Evolutionary conservation across 2,329 filamentous ascomycete genomes (phyloP), one percentile per base, ranked within the genome.

Genomic region (Fusarium annulatum): DNA sequence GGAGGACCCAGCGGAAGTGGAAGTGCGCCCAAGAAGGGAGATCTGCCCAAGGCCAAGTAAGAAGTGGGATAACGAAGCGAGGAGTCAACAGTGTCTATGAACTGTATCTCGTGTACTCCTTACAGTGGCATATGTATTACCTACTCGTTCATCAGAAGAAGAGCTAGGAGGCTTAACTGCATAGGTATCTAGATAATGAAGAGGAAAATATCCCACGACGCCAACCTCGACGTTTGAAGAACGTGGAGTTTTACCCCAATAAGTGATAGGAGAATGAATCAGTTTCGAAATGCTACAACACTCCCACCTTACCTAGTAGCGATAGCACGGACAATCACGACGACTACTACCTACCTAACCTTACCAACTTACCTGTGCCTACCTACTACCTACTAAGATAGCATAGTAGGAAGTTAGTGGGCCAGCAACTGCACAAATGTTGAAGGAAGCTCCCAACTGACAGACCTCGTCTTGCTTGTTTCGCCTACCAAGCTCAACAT

Each of bases 1-100:
- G 78, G 79, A 3, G 81, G 81, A n/a, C 74, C 68, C 52, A 85
- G 84, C 64, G 75, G 76, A 19, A 75, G 75, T 4, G 76, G 76
- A 8, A 79, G 76, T 63, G 70, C 76, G 33, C 65, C 75, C 58
- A 84, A 85, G 79, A 79, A 72, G 65, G 76, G 76, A 30, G 41
- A 63, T 42, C 28, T 58, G 21, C 45, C 45, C 23, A 73, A 66
- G 64, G 61, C 36, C 30, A 69, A 69, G 52, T 69, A 59, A 42
- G 51, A 59, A n/a, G 23, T 30, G 43, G 26, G 36, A n/a, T 45
- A 16, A 7, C 10, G 14, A 34, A 34, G 6, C 14, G 30, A 48
- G 45, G 61, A n/a, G 12, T 26, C 38, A 46, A 23, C 39, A 10
- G 28, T 28, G n/a, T 16, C 3, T 28, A 33, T 19, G 21, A 19